Evolutionary conservation across 441 rosid species (phyloP).

Genomic region (Daphne laureola): DNA sequence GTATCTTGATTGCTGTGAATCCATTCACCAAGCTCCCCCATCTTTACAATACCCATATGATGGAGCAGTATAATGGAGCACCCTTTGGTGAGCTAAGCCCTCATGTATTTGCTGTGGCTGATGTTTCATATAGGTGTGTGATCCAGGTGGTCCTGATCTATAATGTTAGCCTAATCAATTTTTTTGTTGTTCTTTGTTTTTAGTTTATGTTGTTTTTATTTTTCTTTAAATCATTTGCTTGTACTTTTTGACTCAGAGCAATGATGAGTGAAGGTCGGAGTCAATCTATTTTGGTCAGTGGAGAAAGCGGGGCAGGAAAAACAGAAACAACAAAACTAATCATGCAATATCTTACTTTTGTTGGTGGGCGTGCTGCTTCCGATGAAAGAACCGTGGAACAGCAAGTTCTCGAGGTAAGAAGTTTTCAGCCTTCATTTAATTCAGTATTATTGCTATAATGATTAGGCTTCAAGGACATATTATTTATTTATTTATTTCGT

Average conservation of each 20-base stretch:
- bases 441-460: too few relatives aligned
- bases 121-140: slow-evolving; percentile 81
- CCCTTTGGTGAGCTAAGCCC: slow-evolving; percentile 96
- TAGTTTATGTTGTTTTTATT: slow-evolving; percentile 1
- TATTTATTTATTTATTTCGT: slow-evolving; percentile 1
- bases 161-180: slow-evolving; percentile 9
- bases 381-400: slow-evolving; percentile 91
- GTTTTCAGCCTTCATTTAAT: neutral
- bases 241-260: slow-evolving; percentile 48
- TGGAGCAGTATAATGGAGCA: slow-evolving; percentile 97
- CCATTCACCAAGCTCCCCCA: slow-evolving; percentile 98
- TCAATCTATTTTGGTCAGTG: slow-evolving; percentile 94
- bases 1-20: slow-evolving; percentile 94
- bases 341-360: slow-evolving; percentile 94
- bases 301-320: slow-evolving; percentile 99
- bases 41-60: slow-evolving; percentile 91
- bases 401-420: slow-evolving; percentile 93
- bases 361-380: slow-evolving; percentile 86
- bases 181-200: slow-evolving; percentile 14
- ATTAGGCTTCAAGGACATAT: too few relatives aligned
- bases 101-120: slow-evolving; percentile 98
- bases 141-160: slow-evolving; percentile 12
- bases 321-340: slow-evolving; percentile 96
- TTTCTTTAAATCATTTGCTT: too few relatives aligned
- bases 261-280: slow-evolving; percentile 81